phyloP scores from a whole-genome alignment of 805 yeast species.

The Metschnikowia continentalis region DNA sequence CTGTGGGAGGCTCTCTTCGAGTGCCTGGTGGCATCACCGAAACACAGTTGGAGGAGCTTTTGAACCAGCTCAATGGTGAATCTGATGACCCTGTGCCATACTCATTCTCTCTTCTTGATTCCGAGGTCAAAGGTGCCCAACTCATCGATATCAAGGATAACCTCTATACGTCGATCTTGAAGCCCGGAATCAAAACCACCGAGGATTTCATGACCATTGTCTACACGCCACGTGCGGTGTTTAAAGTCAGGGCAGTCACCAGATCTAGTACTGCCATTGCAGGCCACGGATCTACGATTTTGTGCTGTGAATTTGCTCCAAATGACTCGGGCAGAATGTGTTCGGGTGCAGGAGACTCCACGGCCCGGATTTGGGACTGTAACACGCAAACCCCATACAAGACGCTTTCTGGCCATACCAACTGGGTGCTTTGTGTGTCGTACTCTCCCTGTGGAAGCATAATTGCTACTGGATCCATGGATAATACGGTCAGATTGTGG shows the following conservation, averaged over 20 bases:
- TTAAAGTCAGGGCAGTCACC: constrained; percentile 87
- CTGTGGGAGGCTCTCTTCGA: constrained; percentile 76
- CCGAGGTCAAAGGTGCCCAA: constrained; percentile 29
- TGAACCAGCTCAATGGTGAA: constrained; percentile 72
- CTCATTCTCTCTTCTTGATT: constrained; percentile 63
- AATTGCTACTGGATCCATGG: constrained; percentile 96
- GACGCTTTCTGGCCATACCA: constrained; percentile 77
- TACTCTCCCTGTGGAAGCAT: constrained; percentile 91
- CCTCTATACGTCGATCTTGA: constrained; percentile 72
- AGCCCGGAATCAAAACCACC: constrained; percentile 82
- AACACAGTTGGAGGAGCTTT: constrained; percentile 79
- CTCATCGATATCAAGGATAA: constrained; percentile 74
- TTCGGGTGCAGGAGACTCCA: constrained; percentile 94
- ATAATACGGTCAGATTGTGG: constrained; percentile 85
- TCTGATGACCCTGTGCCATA: constrained; percentile 87
- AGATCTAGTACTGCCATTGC: constrained; percentile 88
- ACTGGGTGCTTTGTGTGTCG: constrained; percentile 90
- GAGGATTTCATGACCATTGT: constrained; percentile 91
- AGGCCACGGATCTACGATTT: constrained; percentile 92
- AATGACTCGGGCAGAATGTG: constrained; percentile 78
- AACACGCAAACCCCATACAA: constrained; percentile 87
- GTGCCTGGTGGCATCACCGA: constrained; percentile 89
- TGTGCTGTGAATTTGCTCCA: constrained; percentile 93
- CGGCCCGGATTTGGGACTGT: constrained; percentile 96
- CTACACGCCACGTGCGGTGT: constrained; percentile 91